Percentiles rank a stretch among this genome's conserved stretches.
These are phyloP conservation scores for Agaricus bisporus DNA, from an alignment of 768 basidiomycete species.

Conservation along the genomic window DNA sequence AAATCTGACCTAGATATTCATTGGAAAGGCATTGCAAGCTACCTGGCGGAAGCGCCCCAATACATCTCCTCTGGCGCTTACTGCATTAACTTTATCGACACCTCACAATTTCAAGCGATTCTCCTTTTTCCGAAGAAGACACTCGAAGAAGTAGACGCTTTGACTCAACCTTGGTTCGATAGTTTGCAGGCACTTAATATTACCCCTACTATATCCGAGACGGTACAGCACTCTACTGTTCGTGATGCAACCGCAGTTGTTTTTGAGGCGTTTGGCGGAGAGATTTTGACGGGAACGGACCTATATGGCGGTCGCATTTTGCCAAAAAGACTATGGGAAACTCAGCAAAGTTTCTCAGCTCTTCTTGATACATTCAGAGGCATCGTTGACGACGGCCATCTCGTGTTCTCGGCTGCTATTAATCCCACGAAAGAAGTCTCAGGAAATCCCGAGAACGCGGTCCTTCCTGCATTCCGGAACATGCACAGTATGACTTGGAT, in stretches of 20 bases:
- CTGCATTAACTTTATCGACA: constrained; percentile 10
- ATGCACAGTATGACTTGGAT: constrained; percentile 12
- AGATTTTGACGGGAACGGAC: constrained; percentile 10
- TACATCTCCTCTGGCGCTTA: constrained; percentile 12
- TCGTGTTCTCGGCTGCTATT: constrained; percentile 13
- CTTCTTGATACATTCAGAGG: constrained; percentile 4
- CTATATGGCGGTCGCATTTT: constrained; percentile 12
- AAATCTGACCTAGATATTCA: constrained; percentile 4
- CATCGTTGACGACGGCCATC: constrained; percentile 11
- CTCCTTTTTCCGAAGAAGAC: constrained; percentile 13
- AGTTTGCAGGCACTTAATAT: not conserved
- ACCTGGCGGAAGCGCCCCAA: constrained; percentile 11
- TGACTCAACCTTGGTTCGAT: constrained; percentile 5
- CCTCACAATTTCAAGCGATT: constrained; percentile 11
- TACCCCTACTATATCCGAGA: constrained; percentile 1
- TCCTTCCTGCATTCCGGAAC: constrained; percentile 14
- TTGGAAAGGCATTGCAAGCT: constrained; percentile 12
- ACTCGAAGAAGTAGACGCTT: not conserved
- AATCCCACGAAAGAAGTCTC: constrained; percentile 12
- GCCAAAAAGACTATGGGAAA: constrained; percentile 10
- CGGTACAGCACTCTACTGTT: constrained; percentile 11
- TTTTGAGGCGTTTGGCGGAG: constrained; percentile 12
- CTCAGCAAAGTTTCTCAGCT: constrained; percentile 3
- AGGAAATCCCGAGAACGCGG: constrained; percentile 12
- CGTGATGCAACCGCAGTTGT: constrained; percentile 7